Percentiles rank a stretch among this genome's conserved stretches.
phyloP scores from a whole-genome alignment of 2,329 filamentous ascomycete genomes.

The Madurella mycetomatis region DNA sequence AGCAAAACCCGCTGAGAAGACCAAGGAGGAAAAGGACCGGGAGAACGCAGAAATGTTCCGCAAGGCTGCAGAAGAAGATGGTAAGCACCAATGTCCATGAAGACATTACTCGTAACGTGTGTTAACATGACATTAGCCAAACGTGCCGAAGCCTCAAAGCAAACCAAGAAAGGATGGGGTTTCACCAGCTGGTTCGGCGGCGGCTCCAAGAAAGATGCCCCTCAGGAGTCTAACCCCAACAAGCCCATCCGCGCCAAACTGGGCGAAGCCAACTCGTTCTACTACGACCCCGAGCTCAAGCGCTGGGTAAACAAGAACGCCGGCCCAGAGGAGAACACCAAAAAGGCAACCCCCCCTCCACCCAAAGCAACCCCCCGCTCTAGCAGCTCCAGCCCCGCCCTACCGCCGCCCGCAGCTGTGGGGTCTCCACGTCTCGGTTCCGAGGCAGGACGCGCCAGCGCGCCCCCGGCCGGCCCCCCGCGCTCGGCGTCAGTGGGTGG shows the following conservation, averaged over 20 bases:
- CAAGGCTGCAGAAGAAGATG: slow-evolving; percentile 73
- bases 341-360: slow-evolving; percentile 71
- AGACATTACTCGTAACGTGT: neutral
- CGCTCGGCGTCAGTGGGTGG: slow-evolving; percentile 11
- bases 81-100: slow-evolving; percentile 39
- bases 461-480: slow-evolving; percentile 25
- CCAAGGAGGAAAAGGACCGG: slow-evolving; percentile 64
- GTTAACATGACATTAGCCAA: slow-evolving; percentile 45
- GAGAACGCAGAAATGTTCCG: slow-evolving; percentile 83
- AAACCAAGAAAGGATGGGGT: slow-evolving; percentile 68
- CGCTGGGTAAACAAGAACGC: slow-evolving; percentile 98
- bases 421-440: slow-evolving; percentile 27
- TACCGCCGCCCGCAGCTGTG: slow-evolving; percentile 31
- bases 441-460: slow-evolving; percentile 26
- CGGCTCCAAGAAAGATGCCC: slow-evolving; percentile 57
- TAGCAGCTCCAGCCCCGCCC: slow-evolving; percentile 48
- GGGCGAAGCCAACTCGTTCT: slow-evolving; percentile 87
- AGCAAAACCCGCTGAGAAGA: slow-evolving; percentile 51
- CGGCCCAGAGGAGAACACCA: slow-evolving; percentile 57
- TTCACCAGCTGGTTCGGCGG: slow-evolving; percentile 82
- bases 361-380: slow-evolving; percentile 56
- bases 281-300: slow-evolving; percentile 93
- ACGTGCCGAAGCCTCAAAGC: slow-evolving; percentile 50
- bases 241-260: slow-evolving; percentile 88
- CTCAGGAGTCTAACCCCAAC: slow-evolving; percentile 42